Evolutionary conservation across 768 basidiomycete species (phyloP).

Genomic region (Tylopilus vinaceipallidus): DNA sequence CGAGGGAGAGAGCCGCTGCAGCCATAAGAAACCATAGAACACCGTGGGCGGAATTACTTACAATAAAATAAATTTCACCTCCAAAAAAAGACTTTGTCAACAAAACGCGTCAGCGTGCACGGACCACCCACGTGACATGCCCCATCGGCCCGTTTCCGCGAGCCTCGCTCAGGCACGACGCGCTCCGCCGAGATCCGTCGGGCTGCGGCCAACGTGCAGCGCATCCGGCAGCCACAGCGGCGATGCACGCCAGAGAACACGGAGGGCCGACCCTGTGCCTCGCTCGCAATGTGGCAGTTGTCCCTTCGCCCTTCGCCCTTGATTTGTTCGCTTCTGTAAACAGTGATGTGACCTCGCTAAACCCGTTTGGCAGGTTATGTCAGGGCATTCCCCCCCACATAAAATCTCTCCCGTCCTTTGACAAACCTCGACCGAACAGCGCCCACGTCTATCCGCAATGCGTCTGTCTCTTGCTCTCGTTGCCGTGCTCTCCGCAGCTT

Average conservation of each 20-base stretch:
- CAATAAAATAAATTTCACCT: conserved; percentile 2
- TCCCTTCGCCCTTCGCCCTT: neutral
- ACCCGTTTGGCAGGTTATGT: conserved; percentile 5
- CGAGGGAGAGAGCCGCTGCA: conserved; percentile 29
- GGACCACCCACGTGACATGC: conserved; percentile 27
- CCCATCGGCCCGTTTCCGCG: neutral
- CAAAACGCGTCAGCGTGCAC: conserved; percentile 23
- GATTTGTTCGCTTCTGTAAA: conserved; percentile 5
- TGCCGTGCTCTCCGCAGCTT: conserved; percentile 12
- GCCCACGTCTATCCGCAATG: conserved; percentile 6
- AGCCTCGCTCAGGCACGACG: too few relatives aligned
- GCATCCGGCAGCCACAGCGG: too few relatives aligned
- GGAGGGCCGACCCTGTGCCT: neutral
- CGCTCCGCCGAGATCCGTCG: too few relatives aligned
- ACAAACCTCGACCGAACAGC: neutral
- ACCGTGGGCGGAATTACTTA: neutral
- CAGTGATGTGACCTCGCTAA: conserved; percentile 7
- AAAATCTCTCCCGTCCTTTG: neutral
- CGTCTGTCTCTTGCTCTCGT: conserved; percentile 9
- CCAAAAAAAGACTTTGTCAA: too few relatives aligned
- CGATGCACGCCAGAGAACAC: too few relatives aligned
- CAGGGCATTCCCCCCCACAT: conserved; percentile 1
- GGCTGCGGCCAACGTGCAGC: too few relatives aligned
- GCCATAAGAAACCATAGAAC: conserved; percentile 17
- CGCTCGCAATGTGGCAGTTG: neutral